Percentiles rank a stretch among this genome's conserved stretches.
Evolutionary conservation across 2,329 filamentous ascomycete genomes (phyloP).

Genomic region (Davidsoniella neocaledoniae): DNA sequence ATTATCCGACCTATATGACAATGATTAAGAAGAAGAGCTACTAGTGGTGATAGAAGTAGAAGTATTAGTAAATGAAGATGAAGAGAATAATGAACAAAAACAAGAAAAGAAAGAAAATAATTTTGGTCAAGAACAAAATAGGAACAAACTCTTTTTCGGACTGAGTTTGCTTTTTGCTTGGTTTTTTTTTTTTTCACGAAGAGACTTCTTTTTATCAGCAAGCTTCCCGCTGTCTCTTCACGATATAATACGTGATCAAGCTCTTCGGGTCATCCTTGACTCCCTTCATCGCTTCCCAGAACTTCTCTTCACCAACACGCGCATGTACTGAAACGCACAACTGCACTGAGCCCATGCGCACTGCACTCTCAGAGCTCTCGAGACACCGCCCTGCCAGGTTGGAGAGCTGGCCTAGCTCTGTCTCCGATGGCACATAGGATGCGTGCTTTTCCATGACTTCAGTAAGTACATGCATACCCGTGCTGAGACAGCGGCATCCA

Average conservation of each 20-base stretch:
- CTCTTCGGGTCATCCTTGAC: constrained; percentile 59
- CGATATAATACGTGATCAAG: constrained; percentile 66
- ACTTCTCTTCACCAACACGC: constrained; percentile 39
- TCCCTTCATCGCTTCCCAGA: constrained; percentile 50
- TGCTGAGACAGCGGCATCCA: constrained; percentile 37
- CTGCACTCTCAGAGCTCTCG: constrained; percentile 42
- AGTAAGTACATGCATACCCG: constrained; percentile 47
- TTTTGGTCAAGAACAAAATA: too few species aligned
- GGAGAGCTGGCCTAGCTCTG: constrained; percentile 34
- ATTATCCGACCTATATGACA: not conserved
- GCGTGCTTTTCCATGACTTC: constrained; percentile 34
- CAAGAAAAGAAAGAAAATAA: not conserved
- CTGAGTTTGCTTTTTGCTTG: too few species aligned
- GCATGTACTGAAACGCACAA: constrained; percentile 58
- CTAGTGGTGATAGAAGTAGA: not conserved
- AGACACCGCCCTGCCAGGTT: constrained; percentile 38
- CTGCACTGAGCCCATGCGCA: constrained; percentile 61
- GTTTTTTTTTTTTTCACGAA: too few species aligned
- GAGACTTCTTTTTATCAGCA: too few species aligned
- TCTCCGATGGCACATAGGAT: constrained; percentile 32
- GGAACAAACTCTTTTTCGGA: too few species aligned
- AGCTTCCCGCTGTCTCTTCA: constrained; percentile 45
- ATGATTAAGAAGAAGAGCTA: not conserved
- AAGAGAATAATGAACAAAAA: not conserved
- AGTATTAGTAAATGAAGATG: not conserved